Conservation (phyloP, 441 rosid genomes). For the Aquilaria agallochum region DNA sequence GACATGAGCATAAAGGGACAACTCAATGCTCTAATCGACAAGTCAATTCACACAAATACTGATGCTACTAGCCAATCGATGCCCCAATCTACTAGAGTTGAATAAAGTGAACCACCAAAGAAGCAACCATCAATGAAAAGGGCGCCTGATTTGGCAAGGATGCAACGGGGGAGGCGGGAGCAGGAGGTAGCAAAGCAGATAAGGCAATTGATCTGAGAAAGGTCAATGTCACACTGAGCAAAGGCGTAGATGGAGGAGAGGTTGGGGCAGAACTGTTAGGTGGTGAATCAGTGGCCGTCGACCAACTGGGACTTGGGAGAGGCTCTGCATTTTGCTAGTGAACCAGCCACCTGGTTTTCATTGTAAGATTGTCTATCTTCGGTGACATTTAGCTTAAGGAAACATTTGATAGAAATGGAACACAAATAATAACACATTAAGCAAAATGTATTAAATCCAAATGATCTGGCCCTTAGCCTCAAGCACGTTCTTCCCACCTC, state of each 20-base stretch:
- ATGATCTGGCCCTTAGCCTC: no score
- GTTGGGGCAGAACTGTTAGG: conserved; percentile 22
- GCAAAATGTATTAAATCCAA: no score
- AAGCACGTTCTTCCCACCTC: no score
- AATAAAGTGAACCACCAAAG: conserved; percentile 25
- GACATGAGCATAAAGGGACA: no score
- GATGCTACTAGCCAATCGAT: no score
- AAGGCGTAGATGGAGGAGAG: conserved; percentile 32
- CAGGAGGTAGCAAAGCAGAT: conserved; percentile 69
- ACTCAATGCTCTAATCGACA: no score
- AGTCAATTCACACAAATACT: no score
- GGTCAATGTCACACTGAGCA: conserved; percentile 66
- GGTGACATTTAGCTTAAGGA: no score
- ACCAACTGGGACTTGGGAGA: conserved; percentile 26
- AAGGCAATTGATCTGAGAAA: conserved; percentile 73
- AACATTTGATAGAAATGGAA: no score
- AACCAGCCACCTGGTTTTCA: conserved; percentile 14
- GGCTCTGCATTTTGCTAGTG: conserved; percentile 52
- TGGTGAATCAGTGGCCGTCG: conserved; percentile 45
- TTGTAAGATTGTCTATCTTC: no score
- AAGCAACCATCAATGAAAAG: conserved; percentile 85
- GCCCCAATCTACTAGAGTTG: no score
- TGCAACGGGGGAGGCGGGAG: conserved; percentile 71
- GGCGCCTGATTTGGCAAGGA: conserved; percentile 51
- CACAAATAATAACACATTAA: no score